Conservation (phyloP, 2,329 filamentous ascomycete genomes). For the Aureobasidium namibiae region DNA sequence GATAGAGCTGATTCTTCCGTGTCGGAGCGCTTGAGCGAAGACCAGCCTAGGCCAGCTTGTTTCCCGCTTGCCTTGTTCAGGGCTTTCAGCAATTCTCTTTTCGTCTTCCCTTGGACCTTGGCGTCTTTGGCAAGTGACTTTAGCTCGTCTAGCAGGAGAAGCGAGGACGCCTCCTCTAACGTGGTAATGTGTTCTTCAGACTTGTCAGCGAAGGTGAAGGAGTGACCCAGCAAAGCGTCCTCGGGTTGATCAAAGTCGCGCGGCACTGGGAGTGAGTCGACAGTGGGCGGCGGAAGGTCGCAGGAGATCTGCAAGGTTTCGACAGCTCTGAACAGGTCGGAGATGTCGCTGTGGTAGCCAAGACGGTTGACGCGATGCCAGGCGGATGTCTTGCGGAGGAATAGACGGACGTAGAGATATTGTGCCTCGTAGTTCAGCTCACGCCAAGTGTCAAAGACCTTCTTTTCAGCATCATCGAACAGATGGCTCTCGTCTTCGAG, state of each 20-base stretch:
- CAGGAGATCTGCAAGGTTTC: constrained; percentile 52
- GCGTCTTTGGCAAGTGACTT: constrained; percentile 77
- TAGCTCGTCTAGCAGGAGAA: constrained; percentile 81
- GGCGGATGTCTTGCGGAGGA: constrained; percentile 79
- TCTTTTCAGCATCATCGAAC: constrained; percentile 70
- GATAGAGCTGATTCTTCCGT: constrained; percentile 48
- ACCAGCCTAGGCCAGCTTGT: constrained; percentile 66
- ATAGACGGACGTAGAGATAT: constrained; percentile 89
- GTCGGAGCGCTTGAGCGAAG: constrained; percentile 57
- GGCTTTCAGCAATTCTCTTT: constrained; percentile 67
- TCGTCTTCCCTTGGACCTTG: constrained; percentile 81
- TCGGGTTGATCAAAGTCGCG: constrained; percentile 42
- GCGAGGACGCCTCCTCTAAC: constrained; percentile 72
- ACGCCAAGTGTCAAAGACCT: constrained; percentile 70
- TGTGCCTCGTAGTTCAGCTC: constrained; percentile 73
- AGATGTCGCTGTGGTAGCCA: constrained; percentile 75
- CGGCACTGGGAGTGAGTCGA: constrained; percentile 32
- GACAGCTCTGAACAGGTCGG: constrained; percentile 61
- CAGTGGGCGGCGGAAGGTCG: constrained; percentile 43
- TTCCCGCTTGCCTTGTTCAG: constrained; percentile 64
- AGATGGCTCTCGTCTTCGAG: constrained; percentile 81
- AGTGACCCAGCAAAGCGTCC: constrained; percentile 42
- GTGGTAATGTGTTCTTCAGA: constrained; percentile 66
- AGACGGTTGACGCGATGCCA: constrained; percentile 81
- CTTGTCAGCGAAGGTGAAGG: constrained; percentile 71